Evolutionary conservation across 805 yeast genomes (phyloP), one percentile per base, ranked within the genome.

Genomic region (Pichia insulana): DNA sequence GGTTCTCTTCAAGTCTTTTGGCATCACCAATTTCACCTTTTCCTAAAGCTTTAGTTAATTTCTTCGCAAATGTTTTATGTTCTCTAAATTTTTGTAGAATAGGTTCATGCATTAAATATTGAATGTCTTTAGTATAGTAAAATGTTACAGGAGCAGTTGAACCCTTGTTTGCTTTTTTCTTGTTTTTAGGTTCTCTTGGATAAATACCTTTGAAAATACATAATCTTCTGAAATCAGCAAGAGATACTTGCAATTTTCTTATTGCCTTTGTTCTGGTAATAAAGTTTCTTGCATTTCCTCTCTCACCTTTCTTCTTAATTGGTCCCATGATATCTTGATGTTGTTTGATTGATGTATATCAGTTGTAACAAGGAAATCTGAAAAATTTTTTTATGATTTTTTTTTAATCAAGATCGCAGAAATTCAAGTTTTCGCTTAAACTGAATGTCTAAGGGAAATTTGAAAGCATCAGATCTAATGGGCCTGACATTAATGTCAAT

Each of bases 121-220:
- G 96, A 51, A 92, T 92, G 63, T 92, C 98, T 64, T 88, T 92
- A 50, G 82, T 63, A 62, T 88, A 90, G 67, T 92, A 92, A 62
- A 92, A 94, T 3, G 98, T 92, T 19, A 83, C 83, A 37, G 95
- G 95, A 20, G 94, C 95, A 7, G 97, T 86, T n/a, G 96, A 84
- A 18, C 98, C 97, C 65, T 87, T 92, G 65, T 88, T 90, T 46
- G 97, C 96, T 72, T 87, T 89, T 78, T 83, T 87, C 69, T 89
- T 92, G 65, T 86, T 87, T 55, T 89, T 73, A 37, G 97, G 97
- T 60, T 88, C 97, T 62, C 98, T 78, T 42, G 98, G 98, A 61
- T 87, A 92, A 50, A 92, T 89, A 40, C 98, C 98, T 64, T 92
- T 92, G 74, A 92, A 87, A 61, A 92, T 92, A 73, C 98, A 92